Percentiles rank a stretch among this genome's conserved stretches.
Evolutionary conservation across 2,329 filamentous ascomycete species (phyloP).

Genomic region (Botrytis hyacinthi): DNA sequence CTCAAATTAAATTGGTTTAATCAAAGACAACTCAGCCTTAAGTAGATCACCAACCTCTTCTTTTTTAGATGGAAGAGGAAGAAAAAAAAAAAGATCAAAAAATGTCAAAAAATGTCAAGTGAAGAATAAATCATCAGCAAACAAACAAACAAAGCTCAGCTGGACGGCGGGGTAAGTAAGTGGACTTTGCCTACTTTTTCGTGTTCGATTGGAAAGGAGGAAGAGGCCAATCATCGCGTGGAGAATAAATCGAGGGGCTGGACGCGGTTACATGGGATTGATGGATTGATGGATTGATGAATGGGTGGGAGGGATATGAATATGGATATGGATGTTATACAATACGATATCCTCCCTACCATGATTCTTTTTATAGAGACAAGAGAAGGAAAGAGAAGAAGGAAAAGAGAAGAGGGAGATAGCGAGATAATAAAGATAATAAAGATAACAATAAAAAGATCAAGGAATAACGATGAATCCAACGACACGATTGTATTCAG

Average conservation of each 20-base stretch:
- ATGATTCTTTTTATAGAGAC: background rate
- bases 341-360: too few species aligned
- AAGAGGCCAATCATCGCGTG: conserved; percentile 34
- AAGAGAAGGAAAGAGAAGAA: background rate
- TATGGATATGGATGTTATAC: background rate
- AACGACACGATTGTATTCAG: background rate
- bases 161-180: conserved; percentile 10
- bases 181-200: background rate
- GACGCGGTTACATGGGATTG: conserved; percentile 12
- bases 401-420: background rate
- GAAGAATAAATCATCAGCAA: background rate
- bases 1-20: background rate
- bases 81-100: background rate
- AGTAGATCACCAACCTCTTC: conserved; percentile 6
- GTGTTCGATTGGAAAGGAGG: background rate
- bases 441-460: background rate
- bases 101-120: background rate
- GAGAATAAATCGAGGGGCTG: conserved; percentile 18
- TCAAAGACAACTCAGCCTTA: conserved; percentile 10
- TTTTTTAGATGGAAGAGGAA: background rate
- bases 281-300: background rate
- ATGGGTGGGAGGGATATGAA: background rate
- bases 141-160: background rate
- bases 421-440: too few species aligned
- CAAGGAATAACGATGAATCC: background rate